A percentile compares a stretch with the other conserved stretches of the same genome.
Conservation (phyloP, 208 protist species). For the Trypanosomatidae sp. region DNA sequence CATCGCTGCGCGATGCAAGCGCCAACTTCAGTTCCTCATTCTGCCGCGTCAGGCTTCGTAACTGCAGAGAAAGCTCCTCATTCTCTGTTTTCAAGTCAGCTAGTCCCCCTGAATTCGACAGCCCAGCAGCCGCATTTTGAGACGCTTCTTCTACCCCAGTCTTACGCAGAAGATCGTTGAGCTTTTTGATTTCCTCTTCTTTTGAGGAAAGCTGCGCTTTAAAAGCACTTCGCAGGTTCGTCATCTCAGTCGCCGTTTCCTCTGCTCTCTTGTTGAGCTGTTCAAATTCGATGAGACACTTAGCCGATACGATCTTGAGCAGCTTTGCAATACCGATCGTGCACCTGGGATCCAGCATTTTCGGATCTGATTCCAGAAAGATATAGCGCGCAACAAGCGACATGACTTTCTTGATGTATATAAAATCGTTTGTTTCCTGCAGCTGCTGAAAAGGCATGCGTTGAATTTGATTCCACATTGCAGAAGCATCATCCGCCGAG, state of each 20-base stretch:
- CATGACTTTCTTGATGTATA: constrained; percentile 67
- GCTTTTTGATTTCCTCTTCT: constrained; percentile 18
- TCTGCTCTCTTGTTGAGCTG: constrained; percentile 20
- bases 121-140: not conserved
- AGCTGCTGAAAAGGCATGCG: constrained; percentile 79
- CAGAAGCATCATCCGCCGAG: not conserved
- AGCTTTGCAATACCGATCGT: constrained; percentile 55
- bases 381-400: constrained; percentile 45
- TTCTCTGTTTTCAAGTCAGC: constrained; percentile 34
- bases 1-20: constrained; percentile 37
- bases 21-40: constrained; percentile 51
- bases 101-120: constrained; percentile 22
- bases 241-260: constrained; percentile 14
- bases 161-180: constrained; percentile 10
- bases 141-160: constrained; percentile 2
- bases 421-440: constrained; percentile 45
- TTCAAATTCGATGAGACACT: constrained; percentile 39
- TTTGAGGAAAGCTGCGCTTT: constrained; percentile 22
- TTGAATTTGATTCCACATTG: constrained; percentile 69
- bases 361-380: constrained; percentile 53
- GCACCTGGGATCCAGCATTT: constrained; percentile 61
- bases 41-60: constrained; percentile 30
- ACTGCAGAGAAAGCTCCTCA: constrained; percentile 34
- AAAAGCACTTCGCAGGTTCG: constrained; percentile 18
- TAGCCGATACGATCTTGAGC: constrained; percentile 53